Conservation (phyloP, 495 filamentous ascomycete species). For the Aspergillus funiculosus region DNA sequence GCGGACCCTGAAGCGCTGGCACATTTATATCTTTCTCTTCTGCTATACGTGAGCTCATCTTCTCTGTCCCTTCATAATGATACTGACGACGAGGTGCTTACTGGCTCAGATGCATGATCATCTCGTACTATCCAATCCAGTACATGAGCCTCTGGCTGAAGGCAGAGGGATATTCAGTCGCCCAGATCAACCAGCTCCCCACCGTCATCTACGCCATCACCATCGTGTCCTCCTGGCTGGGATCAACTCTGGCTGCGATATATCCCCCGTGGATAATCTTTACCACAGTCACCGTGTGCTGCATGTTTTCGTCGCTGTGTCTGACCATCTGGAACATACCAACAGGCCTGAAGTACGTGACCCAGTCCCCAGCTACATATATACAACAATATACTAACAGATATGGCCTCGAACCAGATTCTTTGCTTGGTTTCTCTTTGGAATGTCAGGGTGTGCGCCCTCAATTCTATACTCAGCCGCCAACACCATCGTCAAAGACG, state of each 20-base stretch:
- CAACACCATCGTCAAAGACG: conserved; percentile 41
- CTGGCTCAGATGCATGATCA: conserved; percentile 39
- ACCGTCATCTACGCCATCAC: conserved; percentile 39
- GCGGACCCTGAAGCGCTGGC: conserved; percentile 39
- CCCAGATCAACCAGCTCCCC: conserved; percentile 43
- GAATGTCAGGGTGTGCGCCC: conserved; percentile 35
- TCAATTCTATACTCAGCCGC: conserved; percentile 44
- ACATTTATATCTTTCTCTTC: conserved; percentile 44
- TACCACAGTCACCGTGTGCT: conserved; percentile 25
- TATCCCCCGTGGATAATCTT: conserved; percentile 44
- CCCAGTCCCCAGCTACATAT: not conserved
- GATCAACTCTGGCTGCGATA: conserved; percentile 40
- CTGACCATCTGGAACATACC: conserved; percentile 46
- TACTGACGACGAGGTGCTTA: not conserved
- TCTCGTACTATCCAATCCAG: conserved; percentile 30
- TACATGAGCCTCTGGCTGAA: conserved; percentile 49
- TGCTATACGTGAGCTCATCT: conserved; percentile 35
- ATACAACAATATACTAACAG: not conserved
- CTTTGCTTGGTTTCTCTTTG: conserved; percentile 43
- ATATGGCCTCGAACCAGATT: conserved; percentile 24
- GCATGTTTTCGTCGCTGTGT: conserved; percentile 37
- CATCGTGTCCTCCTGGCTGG: conserved; percentile 42
- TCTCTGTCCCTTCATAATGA: not conserved
- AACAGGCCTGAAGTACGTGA: conserved; percentile 33
- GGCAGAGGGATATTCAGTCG: conserved; percentile 40